phyloP scores from a whole-genome alignment of 2,329 filamentous ascomycete genomes.

The Fusarium globosum region DNA sequence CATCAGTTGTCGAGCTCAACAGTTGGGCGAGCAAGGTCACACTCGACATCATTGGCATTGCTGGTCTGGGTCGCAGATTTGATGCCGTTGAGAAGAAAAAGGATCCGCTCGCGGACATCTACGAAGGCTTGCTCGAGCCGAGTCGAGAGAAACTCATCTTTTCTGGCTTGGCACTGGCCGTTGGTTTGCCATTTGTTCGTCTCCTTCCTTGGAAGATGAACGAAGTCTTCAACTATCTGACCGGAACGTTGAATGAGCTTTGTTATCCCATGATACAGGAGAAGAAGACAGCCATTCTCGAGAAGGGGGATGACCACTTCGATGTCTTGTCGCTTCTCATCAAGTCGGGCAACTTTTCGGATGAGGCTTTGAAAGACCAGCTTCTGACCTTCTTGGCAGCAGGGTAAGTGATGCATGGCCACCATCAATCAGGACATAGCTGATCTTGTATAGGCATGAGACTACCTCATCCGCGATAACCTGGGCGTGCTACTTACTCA shows the following conservation, averaged over 20 bases:
- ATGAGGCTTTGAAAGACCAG: constrained; percentile 64
- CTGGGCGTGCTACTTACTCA: constrained; percentile 37
- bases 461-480: constrained; percentile 37
- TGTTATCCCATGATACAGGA: constrained; percentile 52
- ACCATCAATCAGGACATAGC: fast-evolving
- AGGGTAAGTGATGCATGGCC: neutral
- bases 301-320: constrained; percentile 58
- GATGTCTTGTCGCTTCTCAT: constrained; percentile 73
- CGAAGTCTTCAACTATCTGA: constrained; percentile 23
- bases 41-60: constrained; percentile 69
- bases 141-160: constrained; percentile 57
- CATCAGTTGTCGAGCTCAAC: constrained; percentile 51
- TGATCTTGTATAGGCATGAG: constrained; percentile 24
- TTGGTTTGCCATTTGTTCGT: constrained; percentile 19
- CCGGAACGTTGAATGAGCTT: constrained; percentile 11
- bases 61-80: constrained; percentile 67
- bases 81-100: constrained; percentile 52
- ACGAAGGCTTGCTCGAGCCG: constrained; percentile 58
- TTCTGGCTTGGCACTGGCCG: constrained; percentile 21
- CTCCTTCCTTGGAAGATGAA: constrained; percentile 40
- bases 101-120: constrained; percentile 58
- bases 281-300: constrained; percentile 59
- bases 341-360: constrained; percentile 62
- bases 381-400: constrained; percentile 65
- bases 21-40: constrained; percentile 65